phyloP scores from a whole-genome alignment of 495 filamentous ascomycete genomes.

The Paragyromitra xinjiangensis region DNA sequence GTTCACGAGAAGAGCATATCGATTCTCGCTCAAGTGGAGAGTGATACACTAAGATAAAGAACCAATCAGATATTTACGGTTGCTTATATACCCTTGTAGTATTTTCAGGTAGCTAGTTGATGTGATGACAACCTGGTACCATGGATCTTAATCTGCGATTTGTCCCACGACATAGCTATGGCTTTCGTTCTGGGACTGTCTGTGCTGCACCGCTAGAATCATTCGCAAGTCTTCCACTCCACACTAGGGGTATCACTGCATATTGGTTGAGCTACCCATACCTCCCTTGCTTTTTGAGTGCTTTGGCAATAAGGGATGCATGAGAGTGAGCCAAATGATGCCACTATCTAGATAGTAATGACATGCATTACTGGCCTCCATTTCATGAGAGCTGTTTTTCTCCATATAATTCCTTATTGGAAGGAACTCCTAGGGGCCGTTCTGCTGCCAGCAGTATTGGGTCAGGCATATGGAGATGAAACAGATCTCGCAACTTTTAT shows the following conservation, averaged over 20 bases:
- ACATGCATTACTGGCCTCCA: background rate
- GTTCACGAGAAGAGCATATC: background rate
- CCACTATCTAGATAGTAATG: background rate
- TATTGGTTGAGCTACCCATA: background rate
- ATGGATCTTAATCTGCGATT: background rate
- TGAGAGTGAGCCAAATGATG: background rate
- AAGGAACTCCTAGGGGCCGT: constrained; percentile 3
- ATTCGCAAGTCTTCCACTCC: background rate
- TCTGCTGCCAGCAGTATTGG: constrained; percentile 6
- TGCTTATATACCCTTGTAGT: background rate
- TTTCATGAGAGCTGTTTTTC: background rate
- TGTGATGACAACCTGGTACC: background rate
- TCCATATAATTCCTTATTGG: background rate
- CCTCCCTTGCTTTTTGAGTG: background rate
- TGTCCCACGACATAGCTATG: background rate
- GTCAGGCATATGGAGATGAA: background rate
- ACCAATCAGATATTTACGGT: background rate
- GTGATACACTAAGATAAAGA: background rate
- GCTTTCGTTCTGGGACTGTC: background rate
- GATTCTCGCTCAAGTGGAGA: constrained; percentile 1
- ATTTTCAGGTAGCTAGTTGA: background rate
- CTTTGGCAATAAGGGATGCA: background rate
- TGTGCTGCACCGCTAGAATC: background rate
- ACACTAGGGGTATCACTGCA: background rate
- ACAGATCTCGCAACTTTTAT: too few relatives aligned